A percentile compares a stretch with the other conserved stretches of the same genome.
These are phyloP conservation scores for Phytopythium ostracodes DNA, from an alignment of 352 stramenopile genomes.

Conservation along the genomic window DNA sequence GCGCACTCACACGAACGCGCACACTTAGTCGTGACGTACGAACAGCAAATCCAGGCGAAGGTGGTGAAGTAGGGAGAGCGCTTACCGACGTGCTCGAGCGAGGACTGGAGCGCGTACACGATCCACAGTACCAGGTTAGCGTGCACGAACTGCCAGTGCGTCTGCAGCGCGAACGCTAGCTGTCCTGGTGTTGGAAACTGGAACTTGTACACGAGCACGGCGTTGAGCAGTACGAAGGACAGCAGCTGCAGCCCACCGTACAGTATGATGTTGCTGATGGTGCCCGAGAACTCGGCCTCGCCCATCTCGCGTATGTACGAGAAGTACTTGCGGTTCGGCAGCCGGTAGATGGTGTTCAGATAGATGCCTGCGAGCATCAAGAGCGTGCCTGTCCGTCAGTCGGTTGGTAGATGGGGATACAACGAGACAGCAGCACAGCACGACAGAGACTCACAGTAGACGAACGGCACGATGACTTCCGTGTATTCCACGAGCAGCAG, in stretches of 20 bases:
- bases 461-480: conserved; percentile 25
- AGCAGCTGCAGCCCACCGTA: conserved; percentile 30
- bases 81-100: conserved; percentile 26
- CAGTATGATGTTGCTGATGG: conserved; percentile 18
- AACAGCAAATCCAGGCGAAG: too few relatives aligned
- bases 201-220: conserved; percentile 17
- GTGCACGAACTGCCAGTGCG: conserved; percentile 25
- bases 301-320: conserved; percentile 15
- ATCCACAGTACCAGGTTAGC: conserved; percentile 29
- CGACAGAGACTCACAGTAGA: conserved; percentile 20
- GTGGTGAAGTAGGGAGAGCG: too few relatives aligned
- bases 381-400: not conserved
- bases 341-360: conserved; percentile 20
- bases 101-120: conserved; percentile 25
- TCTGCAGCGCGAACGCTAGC: conserved; percentile 19
- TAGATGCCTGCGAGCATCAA: conserved; percentile 14
- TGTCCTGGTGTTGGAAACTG: conserved; percentile 11
- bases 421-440: not conserved
- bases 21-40: too few relatives aligned
- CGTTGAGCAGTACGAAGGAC: conserved; percentile 18
- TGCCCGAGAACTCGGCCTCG: conserved; percentile 8
- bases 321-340: conserved; percentile 27
- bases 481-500: conserved; percentile 30
- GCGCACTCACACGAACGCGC: too few relatives aligned
- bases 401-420: not conserved